A percentile compares a stretch with the other conserved stretches of the same genome.
These are phyloP conservation scores for Globisporangium perplexum DNA, from an alignment of 352 stramenopile genomes.

Conservation along the genomic window DNA sequence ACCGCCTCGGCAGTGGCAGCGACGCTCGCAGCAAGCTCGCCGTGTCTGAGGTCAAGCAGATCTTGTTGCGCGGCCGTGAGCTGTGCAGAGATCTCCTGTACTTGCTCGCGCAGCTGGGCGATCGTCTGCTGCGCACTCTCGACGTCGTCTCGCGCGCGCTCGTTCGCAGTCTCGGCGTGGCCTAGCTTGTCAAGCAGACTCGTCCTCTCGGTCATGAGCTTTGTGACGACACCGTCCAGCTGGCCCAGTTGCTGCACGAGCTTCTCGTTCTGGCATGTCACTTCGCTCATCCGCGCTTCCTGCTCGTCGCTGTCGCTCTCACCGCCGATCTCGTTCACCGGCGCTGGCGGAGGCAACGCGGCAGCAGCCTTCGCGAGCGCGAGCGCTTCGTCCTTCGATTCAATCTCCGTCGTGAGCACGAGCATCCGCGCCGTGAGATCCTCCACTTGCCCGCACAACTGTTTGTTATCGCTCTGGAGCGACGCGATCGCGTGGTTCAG, in stretches of 20 bases:
- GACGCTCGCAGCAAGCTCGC: conserved; percentile 40
- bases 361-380: not conserved
- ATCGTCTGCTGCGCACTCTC: conserved; percentile 30
- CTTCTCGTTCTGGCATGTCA: conserved; percentile 24
- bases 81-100: conserved; percentile 52
- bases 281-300: conserved; percentile 6
- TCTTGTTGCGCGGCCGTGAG: conserved; percentile 42
- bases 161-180: conserved; percentile 33
- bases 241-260: conserved; percentile 36
- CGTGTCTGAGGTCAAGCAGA: conserved; percentile 32
- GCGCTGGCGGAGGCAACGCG: not conserved
- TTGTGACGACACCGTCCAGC: conserved; percentile 36
- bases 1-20: conserved; percentile 37
- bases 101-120: conserved; percentile 43
- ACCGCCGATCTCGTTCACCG: conserved; percentile 11
- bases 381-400: conserved; percentile 18
- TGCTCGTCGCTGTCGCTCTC: conserved; percentile 8
- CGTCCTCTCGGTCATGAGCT: conserved; percentile 46
- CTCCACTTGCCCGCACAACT: conserved; percentile 15
- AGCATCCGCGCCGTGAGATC: conserved; percentile 14
- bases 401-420: conserved; percentile 14
- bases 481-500: conserved; percentile 2
- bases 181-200: conserved; percentile 35
- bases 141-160: conserved; percentile 25
- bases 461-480: conserved; percentile 11